Evolutionary conservation across 805 yeast species (phyloP), one percentile per base, ranked within the genome.

Genomic region (Wickerhamiella allomyrinae): DNA sequence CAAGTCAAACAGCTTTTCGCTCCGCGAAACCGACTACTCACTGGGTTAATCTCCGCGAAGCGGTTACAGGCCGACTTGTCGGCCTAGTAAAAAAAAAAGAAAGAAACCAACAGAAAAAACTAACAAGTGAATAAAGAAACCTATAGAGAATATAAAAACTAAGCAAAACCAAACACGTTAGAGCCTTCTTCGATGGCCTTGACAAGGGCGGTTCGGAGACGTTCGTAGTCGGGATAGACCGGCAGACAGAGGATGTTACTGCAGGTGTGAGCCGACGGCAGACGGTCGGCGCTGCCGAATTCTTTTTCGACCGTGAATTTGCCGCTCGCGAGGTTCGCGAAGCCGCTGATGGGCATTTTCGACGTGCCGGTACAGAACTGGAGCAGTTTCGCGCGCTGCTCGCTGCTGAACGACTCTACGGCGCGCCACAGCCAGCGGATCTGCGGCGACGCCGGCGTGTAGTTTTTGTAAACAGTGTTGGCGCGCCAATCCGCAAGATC

Each of bases 341-440:
- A 91, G 1, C 99, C 99, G 54, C 82, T 81, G 47, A 87, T 68
- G 20, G 99, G 98, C 7, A 91, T 97, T 60, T 87, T 86, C 47
- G 93, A 79, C 0, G 99, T 89, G 46, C 99, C 99, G 0, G 99
- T 91, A 1, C 93, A 89, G 67, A 91, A 91, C 58, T 91, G 99
- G 45, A 91, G 65, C 49, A 91, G 64, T 57, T 86, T 87, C 7
- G 98, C 99, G 39, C 94, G 70, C 57, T 91, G 96, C 58, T 91
- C 98, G 14, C 73, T 73, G 54, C 85, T 95, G 62, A 91, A 91
- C 1, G 96, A 83, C 53, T 85, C 75, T 11, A 91, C 95, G 1
- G 96, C 95, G 57, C 96, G 70, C 99, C 99, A 91, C 63, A 91
- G 91, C 83, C 96, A 89, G 56, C 80, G 86, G 43, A 91, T 78